phyloP scores from a whole-genome alignment of 352 stramenopile species.

The Globisporangium megalacanthum region DNA sequence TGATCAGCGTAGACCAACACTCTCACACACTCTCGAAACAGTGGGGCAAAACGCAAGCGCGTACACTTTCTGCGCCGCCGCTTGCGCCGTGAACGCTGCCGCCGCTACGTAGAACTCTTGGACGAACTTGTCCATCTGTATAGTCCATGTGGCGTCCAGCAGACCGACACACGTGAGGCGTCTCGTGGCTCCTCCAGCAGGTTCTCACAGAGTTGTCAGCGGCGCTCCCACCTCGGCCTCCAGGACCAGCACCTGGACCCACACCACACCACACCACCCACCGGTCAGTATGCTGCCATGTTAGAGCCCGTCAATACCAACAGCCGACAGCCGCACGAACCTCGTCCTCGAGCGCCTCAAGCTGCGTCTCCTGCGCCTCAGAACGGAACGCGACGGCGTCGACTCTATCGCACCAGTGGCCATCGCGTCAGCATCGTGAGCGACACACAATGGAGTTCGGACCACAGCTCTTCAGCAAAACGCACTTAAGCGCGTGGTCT shows the following conservation, averaged over 20 bases:
- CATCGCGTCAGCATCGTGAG: not conserved
- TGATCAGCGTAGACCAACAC: not conserved
- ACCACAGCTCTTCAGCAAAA: not conserved
- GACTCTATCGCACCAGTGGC: constrained; percentile 12
- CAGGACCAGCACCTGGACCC: constrained; percentile 12
- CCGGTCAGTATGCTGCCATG: too few relatives aligned
- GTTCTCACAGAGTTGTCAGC: not conserved
- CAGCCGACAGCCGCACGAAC: constrained; percentile 6
- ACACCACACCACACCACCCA: not conserved
- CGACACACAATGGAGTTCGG: not conserved
- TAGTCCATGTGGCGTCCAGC: not conserved
- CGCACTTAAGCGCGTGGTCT: not conserved
- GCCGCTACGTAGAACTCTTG: constrained; percentile 58
- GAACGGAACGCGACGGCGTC: constrained; percentile 30
- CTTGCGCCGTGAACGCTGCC: constrained; percentile 38
- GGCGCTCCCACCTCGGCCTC: constrained; percentile 18
- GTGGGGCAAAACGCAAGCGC: not conserved
- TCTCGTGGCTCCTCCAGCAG: not conserved
- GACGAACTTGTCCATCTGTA: constrained; percentile 52
- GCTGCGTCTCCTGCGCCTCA: constrained; percentile 21
- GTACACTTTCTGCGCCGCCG: constrained; percentile 33
- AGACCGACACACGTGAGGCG: not conserved
- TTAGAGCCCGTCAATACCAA: not conserved
- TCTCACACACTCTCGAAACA: not conserved
- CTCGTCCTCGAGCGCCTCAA: constrained; percentile 38